Percentiles rank a stretch among this genome's conserved stretches.
These are phyloP conservation scores for Aspergillus sp. DNA, from an alignment of 2,329 filamentous ascomycete genomes.

Conservation along the genomic window DNA sequence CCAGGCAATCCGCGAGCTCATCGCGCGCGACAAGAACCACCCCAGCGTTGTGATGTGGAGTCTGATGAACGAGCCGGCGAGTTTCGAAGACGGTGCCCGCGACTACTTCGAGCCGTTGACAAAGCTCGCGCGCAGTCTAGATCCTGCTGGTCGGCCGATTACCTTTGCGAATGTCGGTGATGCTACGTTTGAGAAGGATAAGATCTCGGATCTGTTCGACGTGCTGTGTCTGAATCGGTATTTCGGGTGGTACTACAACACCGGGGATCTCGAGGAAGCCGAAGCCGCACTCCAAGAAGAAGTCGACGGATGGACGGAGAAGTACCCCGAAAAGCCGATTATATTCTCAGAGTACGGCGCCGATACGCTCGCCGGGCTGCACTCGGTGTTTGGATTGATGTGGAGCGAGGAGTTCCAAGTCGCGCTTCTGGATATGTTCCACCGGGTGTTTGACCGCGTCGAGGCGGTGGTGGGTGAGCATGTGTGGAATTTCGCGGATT, in stretches of 20 bases:
- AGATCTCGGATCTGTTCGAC: not conserved
- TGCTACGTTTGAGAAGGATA: not conserved
- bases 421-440: slow-evolving; percentile 26
- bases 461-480: slow-evolving; percentile 27
- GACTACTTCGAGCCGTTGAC: slow-evolving; percentile 25
- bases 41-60: not conserved
- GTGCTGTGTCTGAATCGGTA: slow-evolving; percentile 2
- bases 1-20: not conserved
- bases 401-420: slow-evolving; percentile 33
- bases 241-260: slow-evolving; percentile 2
- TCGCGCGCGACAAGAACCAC: not conserved
- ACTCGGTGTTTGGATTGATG: slow-evolving; percentile 23
- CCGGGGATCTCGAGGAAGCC: slow-evolving; percentile 20
- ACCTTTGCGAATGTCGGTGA: slow-evolving; percentile 3
- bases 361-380: slow-evolving; percentile 28
- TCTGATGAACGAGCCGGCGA: not conserved
- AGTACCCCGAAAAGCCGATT: slow-evolving; percentile 27
- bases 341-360: slow-evolving; percentile 32
- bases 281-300: slow-evolving; percentile 24
- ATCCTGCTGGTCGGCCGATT: not conserved
- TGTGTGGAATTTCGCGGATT: slow-evolving; percentile 3
- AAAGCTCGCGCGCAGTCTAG: not conserved
- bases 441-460: slow-evolving; percentile 30
- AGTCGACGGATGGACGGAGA: slow-evolving; percentile 22
- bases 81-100: slow-evolving; percentile 14